Base-by-base conservation (phyloP, 306 rosid genomes). In the Lithocarpus polystachyus region DNA sequence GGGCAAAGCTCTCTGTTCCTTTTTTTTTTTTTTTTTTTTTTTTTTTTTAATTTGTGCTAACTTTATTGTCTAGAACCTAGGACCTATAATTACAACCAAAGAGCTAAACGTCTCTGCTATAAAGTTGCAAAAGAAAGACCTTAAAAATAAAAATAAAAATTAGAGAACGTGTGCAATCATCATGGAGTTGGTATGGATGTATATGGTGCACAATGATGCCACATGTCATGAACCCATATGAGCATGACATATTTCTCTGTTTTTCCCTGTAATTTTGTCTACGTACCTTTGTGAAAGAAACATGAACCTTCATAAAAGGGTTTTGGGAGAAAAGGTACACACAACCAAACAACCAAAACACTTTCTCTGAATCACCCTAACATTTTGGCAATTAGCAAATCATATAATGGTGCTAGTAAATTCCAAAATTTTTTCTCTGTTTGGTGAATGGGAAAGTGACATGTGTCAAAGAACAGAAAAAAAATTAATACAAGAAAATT, bases 261-360 rank as follows among this genome's bases (percentile, higher is more conserved):
- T 71, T 45, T 71, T 54, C 76, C 52, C 81, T 28, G 18, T 31
- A 20, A 43, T 82, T 80, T 71, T 77, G 74, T 79, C 78, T 28
- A 75, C 45, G 45, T 40, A 7, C 86, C 82, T 82, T 80, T 22
- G 43, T 54, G 81, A 88, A 84, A 73, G 85, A 76, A 51, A 68
- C 84, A 57, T 5, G 57, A 82, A 81, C 80, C 85, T 91, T 87
- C 88, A 17, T n/a, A 22, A 53, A 73, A 53, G 76, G 83, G 31
- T 17, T 79, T 51, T 48, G 35, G 54, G 56, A 73, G 45, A 75
- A 79, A 17, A 24, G 77, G 77, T 19, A 24, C 26, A 24, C 26
- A 17, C 31, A 6, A 40, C 35, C 48, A 11, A 45, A 24, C 52
- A 59, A 82, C 60, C 35, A 13, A 8, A 43, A 35, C 70, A 69